Conservation (phyloP, 495 filamentous ascomycete genomes). For the Recurvomyces mirabilis region DNA sequence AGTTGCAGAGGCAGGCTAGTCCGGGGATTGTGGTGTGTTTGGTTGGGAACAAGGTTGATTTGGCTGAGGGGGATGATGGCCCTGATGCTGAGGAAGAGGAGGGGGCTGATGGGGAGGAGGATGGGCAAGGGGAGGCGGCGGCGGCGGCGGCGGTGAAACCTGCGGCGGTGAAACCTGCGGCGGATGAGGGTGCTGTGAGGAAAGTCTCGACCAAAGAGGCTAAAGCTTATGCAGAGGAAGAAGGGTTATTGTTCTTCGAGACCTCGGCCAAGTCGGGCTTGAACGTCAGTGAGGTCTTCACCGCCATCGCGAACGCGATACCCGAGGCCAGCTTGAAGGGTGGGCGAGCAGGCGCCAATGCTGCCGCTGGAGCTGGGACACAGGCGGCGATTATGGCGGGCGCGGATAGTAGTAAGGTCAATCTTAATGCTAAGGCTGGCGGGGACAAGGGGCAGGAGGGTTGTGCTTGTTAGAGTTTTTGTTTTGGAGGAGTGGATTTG, state of each 20-base stretch:
- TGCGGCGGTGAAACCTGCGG: too few relatives aligned
- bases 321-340: conserved; percentile 93
- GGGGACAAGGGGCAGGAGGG: conserved; percentile 60
- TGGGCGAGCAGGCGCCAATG: conserved; percentile 47
- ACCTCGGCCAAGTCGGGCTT: conserved; percentile 92
- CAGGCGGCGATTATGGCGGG: conserved; percentile 33
- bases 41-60: conserved; percentile 94
- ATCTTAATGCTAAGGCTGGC: conserved; percentile 50
- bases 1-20: conserved; percentile 92
- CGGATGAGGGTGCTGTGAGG: conserved; percentile 55
- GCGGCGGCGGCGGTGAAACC: too few relatives aligned
- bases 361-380: conserved; percentile 38
- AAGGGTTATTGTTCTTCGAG: conserved; percentile 89
- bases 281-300: conserved; percentile 92
- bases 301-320: conserved; percentile 95
- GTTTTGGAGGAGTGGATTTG: too few relatives aligned
- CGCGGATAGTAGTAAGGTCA: conserved; percentile 56
- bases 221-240: conserved; percentile 88
- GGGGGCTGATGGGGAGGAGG: conserved; percentile 36
- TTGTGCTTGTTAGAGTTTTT: conserved; percentile 95
- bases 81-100: conserved; percentile 28
- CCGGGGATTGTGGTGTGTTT: conserved; percentile 96
- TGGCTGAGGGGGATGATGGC: conserved; percentile 40
- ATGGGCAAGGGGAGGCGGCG: conserved; percentile 33
- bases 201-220: conserved; percentile 82